Base-by-base conservation (phyloP, 306 rosid species). In the Hippophae gyantsensis region DNA sequence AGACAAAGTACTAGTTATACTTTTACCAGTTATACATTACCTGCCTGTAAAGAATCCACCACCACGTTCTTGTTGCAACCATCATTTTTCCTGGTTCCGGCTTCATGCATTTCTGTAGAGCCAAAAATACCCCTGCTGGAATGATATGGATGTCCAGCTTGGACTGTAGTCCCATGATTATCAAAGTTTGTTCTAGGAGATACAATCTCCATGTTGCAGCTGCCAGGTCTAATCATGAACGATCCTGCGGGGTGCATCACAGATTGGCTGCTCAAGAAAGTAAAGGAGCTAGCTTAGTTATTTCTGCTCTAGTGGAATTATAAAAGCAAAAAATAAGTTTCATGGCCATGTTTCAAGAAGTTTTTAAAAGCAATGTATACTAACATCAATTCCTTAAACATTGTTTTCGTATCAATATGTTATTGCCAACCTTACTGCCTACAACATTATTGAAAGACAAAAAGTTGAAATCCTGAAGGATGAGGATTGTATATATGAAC, bases 1-100 rank as follows among this genome's bases (percentile, higher is more conserved):
- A 7, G 7, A 10, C 23, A 0, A 9, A 14, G 4, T 13, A 13
- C 61, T 50, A 42, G 25, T 25, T 11, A 42, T 3, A 61, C 14
- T 14, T 56, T 6, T 40, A 48, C 23, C 10, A 50, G 47, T 58
- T 69, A 43, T 42, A 49, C 7, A 48, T 69, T 76, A 87, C 98
- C 96, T 82, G 82, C 85, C 77, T 80, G 98, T 44, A 76, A 79
- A 81, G 89, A 75, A 73, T 84, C 88, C 51, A 65, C 47, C 43
- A 72, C 69, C 61, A 66, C 13, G 72, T 77, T 84, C 56, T 43
- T 54, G 51, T 82, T 89, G 74, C 69, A 78, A 66, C 82, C 74
- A 68, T 86, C 93, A 51, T 74, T 59, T 56, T 80, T 82, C 75
- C 86, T 78, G 52, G 60, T 63, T 70, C 87, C 90, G 69, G 60